Conservation (phyloP, 345 rosid species). For the Gossypium turneri region DNA sequence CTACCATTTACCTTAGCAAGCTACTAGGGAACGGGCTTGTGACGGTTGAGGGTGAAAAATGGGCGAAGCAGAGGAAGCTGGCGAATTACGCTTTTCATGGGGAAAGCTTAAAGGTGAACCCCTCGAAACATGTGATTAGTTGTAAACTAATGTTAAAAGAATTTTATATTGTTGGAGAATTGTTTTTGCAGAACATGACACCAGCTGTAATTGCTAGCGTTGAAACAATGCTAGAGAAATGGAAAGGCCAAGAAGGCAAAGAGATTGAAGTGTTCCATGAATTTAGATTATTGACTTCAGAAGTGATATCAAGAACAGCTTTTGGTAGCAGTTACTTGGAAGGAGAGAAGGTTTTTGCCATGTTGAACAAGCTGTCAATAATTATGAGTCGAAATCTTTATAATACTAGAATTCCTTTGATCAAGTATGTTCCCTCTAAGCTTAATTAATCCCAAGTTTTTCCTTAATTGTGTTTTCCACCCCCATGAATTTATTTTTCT, state of each 20-base stretch:
- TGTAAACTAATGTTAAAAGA: too few relatives aligned
- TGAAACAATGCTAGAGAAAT: too few relatives aligned
- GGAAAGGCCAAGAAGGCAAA: too few relatives aligned
- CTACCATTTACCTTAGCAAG: constrained; percentile 14
- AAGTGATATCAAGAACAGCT: too few relatives aligned
- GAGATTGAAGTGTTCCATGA: too few relatives aligned
- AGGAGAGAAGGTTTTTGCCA: constrained; percentile 8
- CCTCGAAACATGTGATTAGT: neutral
- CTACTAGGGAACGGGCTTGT: constrained; percentile 39
- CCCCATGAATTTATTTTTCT: too few relatives aligned
- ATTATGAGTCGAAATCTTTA: neutral
- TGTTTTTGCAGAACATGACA: constrained; percentile 15
- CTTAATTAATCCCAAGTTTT: neutral
- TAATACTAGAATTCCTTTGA: neutral
- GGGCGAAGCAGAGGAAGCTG: constrained; percentile 15
- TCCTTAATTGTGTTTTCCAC: neutral
- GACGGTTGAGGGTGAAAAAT: constrained; percentile 28
- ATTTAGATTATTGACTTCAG: too few relatives aligned
- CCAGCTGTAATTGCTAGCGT: too few relatives aligned
- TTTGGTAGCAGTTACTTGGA: too few relatives aligned
- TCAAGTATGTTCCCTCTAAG: neutral
- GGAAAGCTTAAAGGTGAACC: constrained; percentile 34
- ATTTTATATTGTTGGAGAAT: too few relatives aligned
- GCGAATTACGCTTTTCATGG: constrained; percentile 44
- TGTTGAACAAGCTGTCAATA: constrained; percentile 22